Conservation (phyloP, 192 early-diverging fungal genomes). For the Piromyces finnis region DNA sequence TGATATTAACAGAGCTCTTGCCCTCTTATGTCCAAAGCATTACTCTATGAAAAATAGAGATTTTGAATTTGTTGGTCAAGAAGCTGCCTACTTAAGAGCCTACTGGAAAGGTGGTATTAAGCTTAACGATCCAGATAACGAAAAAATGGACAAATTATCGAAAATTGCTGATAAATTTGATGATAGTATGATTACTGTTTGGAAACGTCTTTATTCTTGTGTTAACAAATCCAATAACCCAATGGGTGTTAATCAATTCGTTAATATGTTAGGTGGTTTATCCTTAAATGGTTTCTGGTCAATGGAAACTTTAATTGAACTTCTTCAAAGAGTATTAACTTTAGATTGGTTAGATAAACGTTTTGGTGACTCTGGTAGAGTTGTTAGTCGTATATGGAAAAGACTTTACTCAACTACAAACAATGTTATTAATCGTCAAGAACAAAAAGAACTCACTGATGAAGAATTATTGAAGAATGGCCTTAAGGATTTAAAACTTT, state of each 20-base stretch:
- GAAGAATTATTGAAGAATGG: neutral
- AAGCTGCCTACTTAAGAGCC: neutral
- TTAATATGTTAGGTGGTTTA: neutral
- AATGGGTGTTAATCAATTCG: neutral
- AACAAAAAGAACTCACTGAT: neutral
- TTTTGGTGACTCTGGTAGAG: neutral
- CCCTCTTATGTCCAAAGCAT: neutral
- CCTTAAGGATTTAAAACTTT: neutral
- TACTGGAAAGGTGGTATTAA: neutral
- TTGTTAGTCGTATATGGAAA: neutral
- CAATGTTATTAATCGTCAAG: neutral
- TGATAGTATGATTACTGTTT: neutral
- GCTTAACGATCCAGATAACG: neutral
- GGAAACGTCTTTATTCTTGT: neutral
- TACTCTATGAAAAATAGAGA: neutral
- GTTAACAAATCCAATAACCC: neutral
- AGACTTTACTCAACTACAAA: neutral
- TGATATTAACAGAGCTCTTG: neutral
- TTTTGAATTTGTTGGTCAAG: neutral
- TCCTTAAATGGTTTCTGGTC: neutral
- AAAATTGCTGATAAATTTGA: neutral
- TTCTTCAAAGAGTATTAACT: neutral
- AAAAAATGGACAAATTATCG: neutral
- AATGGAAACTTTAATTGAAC: neutral
- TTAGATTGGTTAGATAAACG: neutral